A percentile compares a stretch with the other conserved stretches of the same genome.
Conservation (phyloP, 768 basidiomycete genomes). For the Mrakia gelida region DNA sequence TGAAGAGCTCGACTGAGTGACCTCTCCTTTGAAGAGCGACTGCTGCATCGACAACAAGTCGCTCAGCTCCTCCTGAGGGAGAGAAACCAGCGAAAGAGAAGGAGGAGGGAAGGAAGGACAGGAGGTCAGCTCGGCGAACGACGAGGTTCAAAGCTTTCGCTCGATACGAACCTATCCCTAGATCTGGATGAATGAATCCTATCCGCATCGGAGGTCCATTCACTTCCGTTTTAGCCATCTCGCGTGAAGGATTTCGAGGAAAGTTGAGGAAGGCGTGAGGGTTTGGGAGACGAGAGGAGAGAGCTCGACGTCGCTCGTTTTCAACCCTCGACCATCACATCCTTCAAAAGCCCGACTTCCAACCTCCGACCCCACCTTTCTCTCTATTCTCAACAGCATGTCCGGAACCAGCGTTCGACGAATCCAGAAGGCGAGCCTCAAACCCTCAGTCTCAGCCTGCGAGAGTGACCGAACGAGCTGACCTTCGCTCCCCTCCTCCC, state of each 20-base stretch:
- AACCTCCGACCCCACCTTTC: neutral
- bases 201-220: conserved; percentile 45
- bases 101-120: neutral
- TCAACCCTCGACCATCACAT: neutral
- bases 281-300: neutral
- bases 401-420: conserved; percentile 13
- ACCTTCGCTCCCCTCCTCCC: neutral
- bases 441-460: neutral
- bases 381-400: neutral
- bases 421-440: conserved; percentile 25
- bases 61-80: conserved; percentile 80
- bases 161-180: conserved; percentile 70
- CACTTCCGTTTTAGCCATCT: neutral
- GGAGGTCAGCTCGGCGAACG: neutral
- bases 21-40: conserved; percentile 78
- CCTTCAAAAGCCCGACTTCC: neutral
- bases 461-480: neutral
- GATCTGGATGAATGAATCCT: conserved; percentile 88
- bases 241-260: neutral
- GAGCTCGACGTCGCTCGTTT: neutral
- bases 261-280: neutral
- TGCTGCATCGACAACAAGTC: conserved; percentile 91
- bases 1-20: conserved; percentile 82
- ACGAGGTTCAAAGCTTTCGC: neutral
- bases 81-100: neutral